Evolutionary conservation across 257 asterid genomes (phyloP).

Genomic region (Hygrophila difformis): DNA sequence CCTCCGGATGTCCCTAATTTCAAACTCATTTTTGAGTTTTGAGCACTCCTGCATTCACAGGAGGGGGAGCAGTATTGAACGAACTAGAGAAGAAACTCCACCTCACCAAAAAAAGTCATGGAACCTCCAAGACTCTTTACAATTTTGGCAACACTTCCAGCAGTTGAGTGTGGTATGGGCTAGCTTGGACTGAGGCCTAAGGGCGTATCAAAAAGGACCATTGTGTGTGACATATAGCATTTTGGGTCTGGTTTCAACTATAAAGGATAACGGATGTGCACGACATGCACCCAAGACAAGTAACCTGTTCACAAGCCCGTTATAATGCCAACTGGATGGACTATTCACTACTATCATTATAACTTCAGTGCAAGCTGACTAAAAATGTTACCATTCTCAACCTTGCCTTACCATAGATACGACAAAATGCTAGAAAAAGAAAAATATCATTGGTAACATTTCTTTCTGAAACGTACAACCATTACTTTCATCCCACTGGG

Average conservation of each 20-base stretch:
- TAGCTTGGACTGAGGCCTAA: slow-evolving; percentile 40
- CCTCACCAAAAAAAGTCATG: slow-evolving; percentile 29
- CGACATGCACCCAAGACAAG: slow-evolving; percentile 31
- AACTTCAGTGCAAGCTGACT: too few species aligned
- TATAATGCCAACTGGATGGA: too few species aligned
- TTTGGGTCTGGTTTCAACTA: slow-evolving; percentile 40
- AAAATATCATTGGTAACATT: too few species aligned
- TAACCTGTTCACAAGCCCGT: too few species aligned
- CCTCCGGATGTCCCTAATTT: slow-evolving; percentile 40
- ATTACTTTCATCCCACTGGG: too few species aligned
- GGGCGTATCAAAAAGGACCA: slow-evolving; percentile 37
- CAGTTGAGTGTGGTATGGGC: slow-evolving; percentile 39
- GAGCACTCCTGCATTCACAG: slow-evolving; percentile 44
- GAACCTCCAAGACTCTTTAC: slow-evolving; percentile 42
- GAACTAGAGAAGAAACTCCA: slow-evolving; percentile 34
- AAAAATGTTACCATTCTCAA: too few species aligned
- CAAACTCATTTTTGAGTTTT: slow-evolving; percentile 30
- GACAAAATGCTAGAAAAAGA: too few species aligned
- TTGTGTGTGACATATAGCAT: slow-evolving; percentile 41
- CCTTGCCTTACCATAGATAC: too few species aligned
- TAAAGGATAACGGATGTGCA: slow-evolving; percentile 35
- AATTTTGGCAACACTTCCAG: slow-evolving; percentile 46
- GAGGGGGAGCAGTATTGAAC: slow-evolving; percentile 37
- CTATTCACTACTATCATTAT: too few species aligned
- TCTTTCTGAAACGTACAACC: too few species aligned